Evolutionary conservation across 352 stramenopile species (phyloP), one percentile per base, ranked within the genome.

Genomic region (Pythium dissimile): DNA sequence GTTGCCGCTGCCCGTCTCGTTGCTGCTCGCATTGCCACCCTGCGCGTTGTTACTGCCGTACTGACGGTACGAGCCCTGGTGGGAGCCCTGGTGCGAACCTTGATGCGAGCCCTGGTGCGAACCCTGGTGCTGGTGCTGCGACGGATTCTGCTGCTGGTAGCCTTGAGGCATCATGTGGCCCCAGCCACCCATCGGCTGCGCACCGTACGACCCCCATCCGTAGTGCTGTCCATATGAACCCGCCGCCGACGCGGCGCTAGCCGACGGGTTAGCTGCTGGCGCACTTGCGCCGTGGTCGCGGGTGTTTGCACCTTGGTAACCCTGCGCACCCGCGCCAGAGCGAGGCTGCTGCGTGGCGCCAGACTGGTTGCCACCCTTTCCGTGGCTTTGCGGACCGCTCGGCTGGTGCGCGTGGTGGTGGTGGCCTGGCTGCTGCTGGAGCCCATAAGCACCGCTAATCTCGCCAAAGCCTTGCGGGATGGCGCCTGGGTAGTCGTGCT

Each of bases 401-500:
- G 85, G 73, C 27, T 51, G 44, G 64, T 67, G 59, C 16, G 37
- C 11, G 53, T 86, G 76, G 56, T 76, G 43, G 50, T 88, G 80
- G 52, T 64, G 48, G 42, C 62, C 62, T 26, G 66, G 62, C 57
- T 89, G 62, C 57, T 89, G 84, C 64, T 88, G 83, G 39, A 88
- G 71, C 23, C 50, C 50, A 62, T 92, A 91, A 16, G 77, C 77
- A 23, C 73, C 71, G 52, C 75, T 89, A 54, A 94, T 90, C 53
- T 94, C 85, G 31, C 83, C 85, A 56, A 94, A 94, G 16, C 85
- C 85, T 53, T 92, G 85, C 7, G 80, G 77, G 7, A 93, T 74
- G 26, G 67, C 72, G 13, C 78, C 81, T 13, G 73, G 78, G 52
- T 94, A 94, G 51, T 92, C 85, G 57, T 90, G 78, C 62, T 90